Evolutionary conservation across 352 stramenopile species (phyloP).

Genomic region (Phytophthora ohioensis): DNA sequence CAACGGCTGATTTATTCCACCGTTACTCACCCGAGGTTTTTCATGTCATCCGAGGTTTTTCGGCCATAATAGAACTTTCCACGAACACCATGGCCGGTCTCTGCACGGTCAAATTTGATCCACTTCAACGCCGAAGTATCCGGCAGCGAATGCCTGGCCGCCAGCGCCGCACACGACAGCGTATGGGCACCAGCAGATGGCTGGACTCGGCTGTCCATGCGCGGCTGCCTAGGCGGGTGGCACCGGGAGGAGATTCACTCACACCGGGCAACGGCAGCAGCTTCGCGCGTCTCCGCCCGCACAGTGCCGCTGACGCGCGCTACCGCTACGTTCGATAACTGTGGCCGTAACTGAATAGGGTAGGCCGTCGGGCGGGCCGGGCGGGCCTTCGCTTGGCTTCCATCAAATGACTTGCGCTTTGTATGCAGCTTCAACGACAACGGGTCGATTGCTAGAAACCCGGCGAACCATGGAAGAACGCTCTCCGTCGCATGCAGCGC

Average conservation of each 20-base stretch:
- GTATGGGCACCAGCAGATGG: slow-evolving; percentile 27
- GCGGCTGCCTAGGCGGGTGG: slow-evolving; percentile 13
- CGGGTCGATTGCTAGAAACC: slow-evolving; percentile 26
- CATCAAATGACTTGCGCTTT: slow-evolving; percentile 26
- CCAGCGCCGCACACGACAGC: slow-evolving; percentile 31
- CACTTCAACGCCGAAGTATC: slow-evolving; percentile 45
- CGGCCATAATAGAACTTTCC: slow-evolving; percentile 40
- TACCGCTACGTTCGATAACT: slow-evolving; percentile 13
- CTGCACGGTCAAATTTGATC: slow-evolving; percentile 26
- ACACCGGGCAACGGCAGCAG: slow-evolving; percentile 5
- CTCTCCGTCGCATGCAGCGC: slow-evolving; percentile 32
- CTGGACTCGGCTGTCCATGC: slow-evolving; percentile 17
- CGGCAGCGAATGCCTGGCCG: slow-evolving; percentile 25
- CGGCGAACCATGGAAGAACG: slow-evolving; percentile 35
- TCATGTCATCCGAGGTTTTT: slow-evolving; percentile 3
- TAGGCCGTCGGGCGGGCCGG: slow-evolving; percentile 13
- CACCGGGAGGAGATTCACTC: slow-evolving; percentile 16
- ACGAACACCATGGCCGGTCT: slow-evolving; percentile 38
- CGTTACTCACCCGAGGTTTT: slow-evolving; percentile 25
- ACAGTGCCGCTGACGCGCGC: not conserved
- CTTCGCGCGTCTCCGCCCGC: not conserved
- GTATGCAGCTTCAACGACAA: slow-evolving; percentile 34
- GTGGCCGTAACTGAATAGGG: slow-evolving; percentile 16
- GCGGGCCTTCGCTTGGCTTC: slow-evolving; percentile 19
- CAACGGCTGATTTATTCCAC: slow-evolving; percentile 35